These are phyloP conservation scores for Roridomyces roridus DNA, from an alignment of 768 basidiomycete species.

Conservation along the genomic window DNA sequence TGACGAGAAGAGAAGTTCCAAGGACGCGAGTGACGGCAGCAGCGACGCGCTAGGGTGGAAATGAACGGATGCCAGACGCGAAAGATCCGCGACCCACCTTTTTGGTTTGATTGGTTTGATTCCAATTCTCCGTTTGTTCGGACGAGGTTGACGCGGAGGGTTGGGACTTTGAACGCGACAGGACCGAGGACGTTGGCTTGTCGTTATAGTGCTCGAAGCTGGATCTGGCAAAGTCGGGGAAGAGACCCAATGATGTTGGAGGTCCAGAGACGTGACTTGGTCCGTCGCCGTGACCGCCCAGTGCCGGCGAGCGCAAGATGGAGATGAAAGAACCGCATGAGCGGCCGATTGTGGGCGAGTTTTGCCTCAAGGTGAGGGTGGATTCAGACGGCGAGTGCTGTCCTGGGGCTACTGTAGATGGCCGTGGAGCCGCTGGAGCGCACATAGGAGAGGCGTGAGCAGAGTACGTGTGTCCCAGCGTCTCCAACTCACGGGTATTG, in stretches of 20 bases:
- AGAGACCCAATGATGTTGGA: slow-evolving; percentile 6
- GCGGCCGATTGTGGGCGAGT: slow-evolving; percentile 10
- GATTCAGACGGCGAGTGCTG: slow-evolving; percentile 40
- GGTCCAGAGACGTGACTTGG: slow-evolving; percentile 13
- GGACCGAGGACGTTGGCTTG: slow-evolving; percentile 19
- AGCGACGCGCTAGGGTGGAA: slow-evolving; percentile 36
- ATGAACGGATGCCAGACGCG: slow-evolving; percentile 1
- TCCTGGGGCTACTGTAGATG: slow-evolving; percentile 51
- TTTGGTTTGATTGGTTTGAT: slow-evolving; percentile 20
- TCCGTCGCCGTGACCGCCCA: not conserved
- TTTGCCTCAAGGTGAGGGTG: slow-evolving; percentile 12
- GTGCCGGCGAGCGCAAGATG: slow-evolving; percentile 9
- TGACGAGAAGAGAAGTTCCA: slow-evolving; percentile 39
- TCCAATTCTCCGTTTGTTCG: slow-evolving; percentile 32
- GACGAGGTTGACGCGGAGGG: slow-evolving; percentile 22
- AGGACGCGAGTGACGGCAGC: slow-evolving; percentile 39
- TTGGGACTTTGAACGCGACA: slow-evolving; percentile 21
- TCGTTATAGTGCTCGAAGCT: slow-evolving; percentile 9
- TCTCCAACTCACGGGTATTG: slow-evolving; percentile 37
- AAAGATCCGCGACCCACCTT: slow-evolving; percentile 6
- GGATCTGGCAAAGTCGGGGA: slow-evolving; percentile 17
- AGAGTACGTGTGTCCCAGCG: slow-evolving; percentile 41
- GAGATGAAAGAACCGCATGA: slow-evolving; percentile 19
- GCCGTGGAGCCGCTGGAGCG: slow-evolving; percentile 53
- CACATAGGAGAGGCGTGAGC: slow-evolving; percentile 56